Evolutionary conservation across 768 basidiomycete species (phyloP).

Genomic region (Mycena chlorophos): DNA sequence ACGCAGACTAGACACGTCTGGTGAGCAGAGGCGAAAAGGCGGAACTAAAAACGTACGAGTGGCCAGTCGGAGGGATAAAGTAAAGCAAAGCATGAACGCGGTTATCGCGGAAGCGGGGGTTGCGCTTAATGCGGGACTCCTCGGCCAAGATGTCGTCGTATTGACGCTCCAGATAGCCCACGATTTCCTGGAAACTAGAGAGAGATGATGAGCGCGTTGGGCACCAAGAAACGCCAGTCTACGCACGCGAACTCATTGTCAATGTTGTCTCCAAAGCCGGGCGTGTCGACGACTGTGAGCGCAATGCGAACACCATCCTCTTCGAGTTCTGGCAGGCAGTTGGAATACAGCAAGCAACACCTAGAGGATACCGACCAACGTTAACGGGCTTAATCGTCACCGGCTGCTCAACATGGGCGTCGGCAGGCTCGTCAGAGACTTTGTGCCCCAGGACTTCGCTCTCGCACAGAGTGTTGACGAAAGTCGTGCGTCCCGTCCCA

Average conservation of each 20-base stretch:
- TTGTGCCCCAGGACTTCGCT: slow-evolving; percentile 89
- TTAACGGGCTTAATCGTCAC: slow-evolving; percentile 94
- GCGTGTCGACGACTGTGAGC: slow-evolving; percentile 96
- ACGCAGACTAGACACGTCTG: slow-evolving; percentile 57
- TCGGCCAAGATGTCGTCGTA: slow-evolving; percentile 99
- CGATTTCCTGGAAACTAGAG: slow-evolving; percentile 91
- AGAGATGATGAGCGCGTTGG: slow-evolving; percentile 3
- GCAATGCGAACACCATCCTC: slow-evolving; percentile 98
- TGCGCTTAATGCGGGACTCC: slow-evolving; percentile 99
- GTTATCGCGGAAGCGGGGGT: slow-evolving; percentile 98
- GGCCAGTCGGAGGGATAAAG: slow-evolving; percentile 98
- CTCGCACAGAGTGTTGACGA: slow-evolving; percentile 99
- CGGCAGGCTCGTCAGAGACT: slow-evolving; percentile 77
- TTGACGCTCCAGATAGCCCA: slow-evolving; percentile 95
- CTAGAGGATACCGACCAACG: slow-evolving; percentile 67
- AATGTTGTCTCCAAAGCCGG: slow-evolving; percentile 98
- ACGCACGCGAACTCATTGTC: slow-evolving; percentile 98
- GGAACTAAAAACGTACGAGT: slow-evolving; percentile 63
- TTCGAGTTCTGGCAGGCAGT: slow-evolving; percentile 72
- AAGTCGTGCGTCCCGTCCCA: slow-evolving; percentile 96
- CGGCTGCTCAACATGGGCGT: slow-evolving; percentile 91
- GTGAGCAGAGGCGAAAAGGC: slow-evolving; percentile 8
- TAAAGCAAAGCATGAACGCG: slow-evolving; percentile 94
- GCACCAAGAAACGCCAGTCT: slow-evolving; percentile 5
- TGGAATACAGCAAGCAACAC: neutral